phyloP scores from a whole-genome alignment of 225 moss, liverwort and hornwort species.

The Anthoceros angustus region DNA sequence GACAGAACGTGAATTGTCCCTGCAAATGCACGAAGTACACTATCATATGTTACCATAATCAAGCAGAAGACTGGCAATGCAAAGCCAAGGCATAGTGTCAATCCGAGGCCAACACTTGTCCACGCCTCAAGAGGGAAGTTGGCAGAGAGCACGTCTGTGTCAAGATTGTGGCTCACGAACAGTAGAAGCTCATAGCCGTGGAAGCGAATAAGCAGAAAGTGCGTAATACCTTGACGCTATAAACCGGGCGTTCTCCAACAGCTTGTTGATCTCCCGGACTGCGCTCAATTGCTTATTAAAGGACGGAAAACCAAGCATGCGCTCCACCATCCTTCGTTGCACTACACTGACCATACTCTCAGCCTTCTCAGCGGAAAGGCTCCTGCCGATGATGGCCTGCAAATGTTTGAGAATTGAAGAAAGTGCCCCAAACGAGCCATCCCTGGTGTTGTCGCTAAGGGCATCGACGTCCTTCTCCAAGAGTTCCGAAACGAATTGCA shows the following conservation, averaged over 20 bases:
- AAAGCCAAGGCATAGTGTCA: background rate
- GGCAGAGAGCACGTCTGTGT: background rate
- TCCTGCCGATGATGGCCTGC: conserved; percentile 1
- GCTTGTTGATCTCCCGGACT: conserved; percentile 5
- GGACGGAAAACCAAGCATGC: background rate
- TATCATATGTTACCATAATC: no score
- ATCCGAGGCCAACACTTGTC: background rate
- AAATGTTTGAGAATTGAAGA: conserved; percentile 6
- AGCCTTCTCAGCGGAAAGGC: background rate
- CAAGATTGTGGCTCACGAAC: background rate
- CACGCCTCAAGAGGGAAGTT: background rate
- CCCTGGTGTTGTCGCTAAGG: background rate
- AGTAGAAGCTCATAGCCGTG: background rate
- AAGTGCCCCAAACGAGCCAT: background rate
- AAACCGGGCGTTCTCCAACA: background rate
- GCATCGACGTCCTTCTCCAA: conserved; percentile 3
- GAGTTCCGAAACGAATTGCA: background rate
- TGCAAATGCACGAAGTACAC: background rate
- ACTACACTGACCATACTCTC: conserved; percentile 6
- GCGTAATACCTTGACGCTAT: conserved; percentile 1
- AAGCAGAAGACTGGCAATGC: background rate
- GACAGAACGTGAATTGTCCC: background rate
- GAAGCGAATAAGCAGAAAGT: background rate
- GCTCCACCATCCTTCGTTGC: conserved; percentile 6
- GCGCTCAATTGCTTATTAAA: conserved; percentile 2